These are phyloP conservation scores for Hylodesmum podocarpum DNA, from an alignment of 306 rosid species.

Conservation along the genomic window DNA sequence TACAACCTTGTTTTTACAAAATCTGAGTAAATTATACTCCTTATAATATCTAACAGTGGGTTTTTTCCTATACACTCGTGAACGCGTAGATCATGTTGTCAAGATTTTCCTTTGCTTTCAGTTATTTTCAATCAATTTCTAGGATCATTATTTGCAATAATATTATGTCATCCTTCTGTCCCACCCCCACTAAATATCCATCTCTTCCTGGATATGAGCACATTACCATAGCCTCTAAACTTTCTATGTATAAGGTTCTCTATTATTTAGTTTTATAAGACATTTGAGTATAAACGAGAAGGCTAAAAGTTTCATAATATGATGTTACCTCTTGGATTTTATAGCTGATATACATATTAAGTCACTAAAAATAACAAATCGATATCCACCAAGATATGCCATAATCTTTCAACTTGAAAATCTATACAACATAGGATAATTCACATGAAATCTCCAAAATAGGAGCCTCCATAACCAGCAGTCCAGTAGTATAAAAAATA, in stretches of 20 bases:
- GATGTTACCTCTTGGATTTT: not conserved
- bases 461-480: slow-evolving; percentile 10
- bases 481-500: slow-evolving; percentile 9
- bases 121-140: not conserved
- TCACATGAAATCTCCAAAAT: not conserved
- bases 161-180: not conserved
- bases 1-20: too few relatives aligned
- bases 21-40: too few relatives aligned
- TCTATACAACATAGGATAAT: not conserved
- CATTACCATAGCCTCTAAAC: not conserved
- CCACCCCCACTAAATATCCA: not conserved
- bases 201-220: not conserved
- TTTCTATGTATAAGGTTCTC: not conserved
- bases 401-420: not conserved
- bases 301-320: not conserved
- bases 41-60: too few relatives aligned
- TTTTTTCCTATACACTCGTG: too few relatives aligned
- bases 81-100: too few relatives aligned
- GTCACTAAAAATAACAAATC: not conserved
- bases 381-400: slow-evolving; percentile 4
- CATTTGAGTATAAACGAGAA: not conserved
- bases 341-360: not conserved
- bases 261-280: not conserved
- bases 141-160: not conserved
- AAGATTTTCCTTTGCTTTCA: not conserved